Evolutionary conservation across 257 asterid species (phyloP).

Genomic region (Leonotis leonurus): DNA sequence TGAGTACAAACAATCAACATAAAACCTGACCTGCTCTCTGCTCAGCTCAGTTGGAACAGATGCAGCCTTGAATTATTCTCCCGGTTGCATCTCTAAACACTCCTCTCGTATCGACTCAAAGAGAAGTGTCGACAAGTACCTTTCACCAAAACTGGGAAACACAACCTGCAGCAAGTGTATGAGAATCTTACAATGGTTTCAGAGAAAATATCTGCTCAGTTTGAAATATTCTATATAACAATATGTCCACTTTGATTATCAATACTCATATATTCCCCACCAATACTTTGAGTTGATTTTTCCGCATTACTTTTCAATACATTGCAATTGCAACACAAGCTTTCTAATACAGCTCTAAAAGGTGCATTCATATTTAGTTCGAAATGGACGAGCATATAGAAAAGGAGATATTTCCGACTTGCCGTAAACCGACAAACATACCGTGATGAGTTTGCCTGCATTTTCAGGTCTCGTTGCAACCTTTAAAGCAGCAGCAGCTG

Average conservation of each 20-base stretch:
- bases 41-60: not conserved
- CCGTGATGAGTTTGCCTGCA: conserved; percentile 81
- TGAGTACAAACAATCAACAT: not conserved
- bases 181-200: not conserved
- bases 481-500: conserved; percentile 72
- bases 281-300: too few species aligned
- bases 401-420: not conserved
- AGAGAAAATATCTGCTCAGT: too few species aligned
- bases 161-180: conserved; percentile 46
- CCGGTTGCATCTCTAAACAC: conserved; percentile 71
- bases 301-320: too few species aligned
- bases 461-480: conserved; percentile 85
- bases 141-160: conserved; percentile 87
- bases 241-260: too few species aligned
- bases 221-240: too few species aligned
- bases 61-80: conserved; percentile 28
- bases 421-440: conserved; percentile 20
- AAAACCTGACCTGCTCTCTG: not conserved
- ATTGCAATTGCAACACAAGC: too few species aligned
- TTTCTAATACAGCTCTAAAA: not conserved
- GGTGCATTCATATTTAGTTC: not conserved
- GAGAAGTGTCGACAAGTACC: conserved; percentile 68
- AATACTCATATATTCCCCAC: too few species aligned
- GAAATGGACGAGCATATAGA: not conserved
- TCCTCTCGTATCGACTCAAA: conserved; percentile 83